Evolutionary conservation across 2,329 filamentous ascomycete species (phyloP), one percentile per base, ranked within the genome.

Genomic region (Ceratocystis colombiana): DNA sequence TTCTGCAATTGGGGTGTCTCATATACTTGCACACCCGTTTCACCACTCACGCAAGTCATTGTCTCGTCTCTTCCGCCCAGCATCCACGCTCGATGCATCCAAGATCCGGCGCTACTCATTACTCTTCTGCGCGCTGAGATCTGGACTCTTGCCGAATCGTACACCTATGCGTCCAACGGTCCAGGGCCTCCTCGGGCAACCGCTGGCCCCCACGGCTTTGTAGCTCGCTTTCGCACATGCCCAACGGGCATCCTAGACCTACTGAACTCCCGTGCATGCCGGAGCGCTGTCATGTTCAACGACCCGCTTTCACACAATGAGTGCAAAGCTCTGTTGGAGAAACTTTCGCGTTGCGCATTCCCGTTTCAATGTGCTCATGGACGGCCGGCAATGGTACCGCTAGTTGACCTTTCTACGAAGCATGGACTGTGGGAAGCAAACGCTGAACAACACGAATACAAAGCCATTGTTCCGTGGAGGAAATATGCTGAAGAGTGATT

Each of bases 221-320:
- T 88, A 0, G 75, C 79, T 1, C 78, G 78, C 5, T 83, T 96
- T 50, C 82, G 84, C 37, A 80, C 80, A 1, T 95, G 89, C 70
- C 92, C 93, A 0, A 78, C 81, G 30, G 87, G 88, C 0, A 84
- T 97, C 12, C 71, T 95, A 3, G 88, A 95, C 37, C 76, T 93
- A 72, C 76, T 93, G 3, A 87, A 90, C 71, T 91, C 88, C 0
- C 81, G 88, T 66, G 84, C 89, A 1, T 94, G 89, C 71, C 80
- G 88, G 64, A 89, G 88, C 81, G 88, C 90, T 1, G 85, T 94
- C 73, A 93, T 92, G 88, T 95, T 95, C 75, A 93, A 93, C 70
- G 90, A 95, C 71, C 72, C 76, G 5, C 75, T 94, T 6, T 79
- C 78, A 0, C 69, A 73, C 0, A 74, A 78, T 0, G 80, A 90